Percentiles rank a stretch among this genome's conserved stretches.
Evolutionary conservation across 2,329 filamentous ascomycete species (phyloP).

Genomic region (Exserohilum rostratum): DNA sequence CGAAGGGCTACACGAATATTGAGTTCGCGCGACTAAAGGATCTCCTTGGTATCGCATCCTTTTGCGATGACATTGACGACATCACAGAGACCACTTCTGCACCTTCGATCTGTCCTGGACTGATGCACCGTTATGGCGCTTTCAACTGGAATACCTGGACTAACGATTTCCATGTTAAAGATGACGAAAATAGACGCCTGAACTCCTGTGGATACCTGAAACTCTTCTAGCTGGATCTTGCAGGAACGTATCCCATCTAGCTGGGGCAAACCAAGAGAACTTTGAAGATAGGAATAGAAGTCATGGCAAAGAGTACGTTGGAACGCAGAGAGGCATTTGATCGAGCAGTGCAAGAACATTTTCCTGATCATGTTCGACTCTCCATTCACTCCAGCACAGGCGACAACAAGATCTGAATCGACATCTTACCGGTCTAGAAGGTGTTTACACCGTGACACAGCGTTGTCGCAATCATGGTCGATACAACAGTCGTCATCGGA

Average conservation of each 20-base stretch:
- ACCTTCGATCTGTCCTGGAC: conserved; percentile 22
- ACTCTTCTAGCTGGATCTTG: conserved; percentile 9
- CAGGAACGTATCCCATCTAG: conserved; percentile 8
- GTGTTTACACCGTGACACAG: conserved; percentile 27
- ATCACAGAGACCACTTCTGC: conserved; percentile 23
- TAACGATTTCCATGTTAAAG: background rate
- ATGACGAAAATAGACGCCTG: conserved; percentile 13
- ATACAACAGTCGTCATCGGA: conserved; percentile 19
- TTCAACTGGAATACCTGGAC: background rate
- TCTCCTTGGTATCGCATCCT: conserved; percentile 11
- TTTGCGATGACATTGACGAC: conserved; percentile 15
- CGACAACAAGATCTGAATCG: conserved; percentile 29
- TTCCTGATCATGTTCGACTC: conserved; percentile 24
- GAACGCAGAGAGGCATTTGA: conserved; percentile 22
- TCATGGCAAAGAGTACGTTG: conserved; percentile 32
- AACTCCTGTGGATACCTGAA: background rate
- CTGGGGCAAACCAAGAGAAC: conserved; percentile 13
- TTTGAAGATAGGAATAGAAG: conserved; percentile 28
- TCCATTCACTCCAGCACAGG: conserved; percentile 31
- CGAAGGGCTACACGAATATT: conserved; percentile 20
- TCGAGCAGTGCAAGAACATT: conserved; percentile 19
- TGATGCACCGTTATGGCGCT: conserved; percentile 10
- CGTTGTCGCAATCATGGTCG: conserved; percentile 16
- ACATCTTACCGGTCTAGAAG: conserved; percentile 16
- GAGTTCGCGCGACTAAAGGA: conserved; percentile 24